A percentile compares a stretch with the other conserved stretches of the same genome.
These are phyloP conservation scores for Fraxinus albicans DNA, from an alignment of 305 asterid genomes.

Conservation along the genomic window DNA sequence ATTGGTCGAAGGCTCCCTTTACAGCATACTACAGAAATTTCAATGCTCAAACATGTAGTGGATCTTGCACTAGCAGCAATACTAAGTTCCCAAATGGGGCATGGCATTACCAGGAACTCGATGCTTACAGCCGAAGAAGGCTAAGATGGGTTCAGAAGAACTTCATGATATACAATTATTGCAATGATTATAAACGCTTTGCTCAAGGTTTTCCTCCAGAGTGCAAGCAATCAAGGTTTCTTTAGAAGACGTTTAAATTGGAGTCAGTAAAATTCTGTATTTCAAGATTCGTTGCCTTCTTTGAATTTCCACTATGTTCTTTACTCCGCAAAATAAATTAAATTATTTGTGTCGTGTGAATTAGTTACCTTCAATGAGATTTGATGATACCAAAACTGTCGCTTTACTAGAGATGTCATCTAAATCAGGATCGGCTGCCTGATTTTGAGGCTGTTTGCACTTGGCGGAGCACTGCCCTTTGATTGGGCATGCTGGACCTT, in stretches of 20 bases:
- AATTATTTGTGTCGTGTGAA: not conserved
- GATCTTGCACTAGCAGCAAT: slow-evolving; percentile 20
- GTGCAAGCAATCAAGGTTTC: slow-evolving; percentile 35
- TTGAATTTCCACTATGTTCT: not conserved
- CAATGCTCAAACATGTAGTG: slow-evolving; percentile 40
- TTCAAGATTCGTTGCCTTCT: not conserved
- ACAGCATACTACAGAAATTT: slow-evolving; percentile 77
- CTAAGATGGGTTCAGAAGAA: slow-evolving; percentile 86
- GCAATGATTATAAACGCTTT: slow-evolving; percentile 62
- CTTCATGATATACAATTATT: slow-evolving; percentile 83
- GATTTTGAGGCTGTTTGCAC: not conserved
- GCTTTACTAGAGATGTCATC: not conserved
- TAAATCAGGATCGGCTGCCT: not conserved
- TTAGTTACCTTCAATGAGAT: not conserved
- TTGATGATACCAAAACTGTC: not conserved
- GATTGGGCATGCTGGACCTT: not conserved
- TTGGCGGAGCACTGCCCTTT: not conserved
- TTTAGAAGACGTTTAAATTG: not conserved
- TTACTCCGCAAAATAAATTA: slow-evolving; percentile 18
- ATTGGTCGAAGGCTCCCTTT: slow-evolving; percentile 83
- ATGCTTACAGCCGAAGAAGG: slow-evolving; percentile 67
- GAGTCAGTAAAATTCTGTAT: not conserved
- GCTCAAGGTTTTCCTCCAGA: slow-evolving; percentile 66
- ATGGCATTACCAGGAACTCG: slow-evolving; percentile 64
- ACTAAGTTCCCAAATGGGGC: slow-evolving; percentile 40